Evolutionary conservation across 148 eudicot species (phyloP).

Genomic region (Cornus kousa): DNA sequence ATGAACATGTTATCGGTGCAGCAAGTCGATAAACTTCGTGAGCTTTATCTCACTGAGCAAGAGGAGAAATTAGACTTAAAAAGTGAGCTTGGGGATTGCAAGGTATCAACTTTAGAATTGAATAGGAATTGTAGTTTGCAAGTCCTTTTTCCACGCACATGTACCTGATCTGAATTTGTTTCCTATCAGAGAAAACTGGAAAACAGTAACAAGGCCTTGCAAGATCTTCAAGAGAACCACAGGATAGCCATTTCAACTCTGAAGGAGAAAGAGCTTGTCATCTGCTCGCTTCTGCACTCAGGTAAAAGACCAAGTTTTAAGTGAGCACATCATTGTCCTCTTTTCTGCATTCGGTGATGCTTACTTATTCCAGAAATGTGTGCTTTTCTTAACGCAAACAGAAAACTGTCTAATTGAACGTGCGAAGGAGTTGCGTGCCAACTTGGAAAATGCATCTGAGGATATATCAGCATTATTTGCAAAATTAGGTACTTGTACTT

Average conservation of each 20-base stretch:
- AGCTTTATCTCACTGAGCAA: slow-evolving; percentile 68
- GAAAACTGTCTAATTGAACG: slow-evolving; percentile 56
- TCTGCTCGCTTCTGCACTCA: slow-evolving; percentile 59
- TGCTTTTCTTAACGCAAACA: slow-evolving; percentile 23
- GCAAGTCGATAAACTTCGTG: slow-evolving; percentile 60
- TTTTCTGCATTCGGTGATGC: background rate
- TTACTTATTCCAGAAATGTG: slow-evolving; percentile 5
- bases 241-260: slow-evolving; percentile 36
- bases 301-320: slow-evolving; percentile 33
- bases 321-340: background rate
- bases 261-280: slow-evolving; percentile 61
- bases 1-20: slow-evolving; percentile 25
- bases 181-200: slow-evolving; percentile 49
- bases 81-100: slow-evolving; percentile 59
- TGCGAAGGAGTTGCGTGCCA: slow-evolving; percentile 65
- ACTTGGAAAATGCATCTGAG: slow-evolving; percentile 69
- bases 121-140: background rate
- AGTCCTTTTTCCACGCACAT: background rate
- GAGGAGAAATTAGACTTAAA: slow-evolving; percentile 60
- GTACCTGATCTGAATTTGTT: background rate
- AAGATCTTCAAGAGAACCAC: slow-evolving; percentile 60
- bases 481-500: slow-evolving; percentile 49
- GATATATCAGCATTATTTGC: slow-evolving; percentile 51
- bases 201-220: slow-evolving; percentile 42
- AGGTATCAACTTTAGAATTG: slow-evolving; percentile 41